These are phyloP conservation scores for Calonectria pseudoreteaudii DNA, from an alignment of 2,329 filamentous ascomycete species.

Conservation along the genomic window DNA sequence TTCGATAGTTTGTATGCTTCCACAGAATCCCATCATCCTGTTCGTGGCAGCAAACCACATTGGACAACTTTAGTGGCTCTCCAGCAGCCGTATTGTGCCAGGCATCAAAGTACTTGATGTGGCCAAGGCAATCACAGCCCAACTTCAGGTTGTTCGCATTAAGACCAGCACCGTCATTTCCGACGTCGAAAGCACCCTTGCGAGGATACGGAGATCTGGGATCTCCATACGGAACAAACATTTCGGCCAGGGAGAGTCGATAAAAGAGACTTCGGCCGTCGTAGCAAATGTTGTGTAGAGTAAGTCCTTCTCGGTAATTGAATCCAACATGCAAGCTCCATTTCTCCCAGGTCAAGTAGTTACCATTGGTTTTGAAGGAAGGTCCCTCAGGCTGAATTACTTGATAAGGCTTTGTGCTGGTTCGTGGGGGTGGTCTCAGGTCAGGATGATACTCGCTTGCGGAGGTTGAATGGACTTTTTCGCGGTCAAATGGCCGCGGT, in stretches of 20 bases:
- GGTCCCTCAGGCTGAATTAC: conserved; percentile 48
- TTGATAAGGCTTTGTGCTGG: conserved; percentile 46
- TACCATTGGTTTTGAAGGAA: conserved; percentile 56
- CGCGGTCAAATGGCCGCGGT: conserved; percentile 52
- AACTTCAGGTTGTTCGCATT: conserved; percentile 75
- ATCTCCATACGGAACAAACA: conserved; percentile 75
- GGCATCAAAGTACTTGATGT: conserved; percentile 60
- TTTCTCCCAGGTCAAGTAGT: conserved; percentile 66
- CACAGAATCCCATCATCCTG: conserved; percentile 66
- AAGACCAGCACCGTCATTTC: conserved; percentile 73
- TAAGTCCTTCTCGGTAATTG: conserved; percentile 76
- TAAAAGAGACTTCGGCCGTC: conserved; percentile 74
- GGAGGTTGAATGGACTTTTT: conserved; percentile 51
- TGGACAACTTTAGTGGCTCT: conserved; percentile 46
- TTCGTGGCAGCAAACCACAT: conserved; percentile 52
- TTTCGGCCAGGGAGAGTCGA: conserved; percentile 72
- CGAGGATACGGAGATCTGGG: conserved; percentile 64
- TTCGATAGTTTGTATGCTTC: conserved; percentile 73
- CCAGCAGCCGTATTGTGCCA: conserved; percentile 48
- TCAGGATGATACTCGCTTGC: conserved; percentile 58
- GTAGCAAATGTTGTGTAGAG: conserved; percentile 76
- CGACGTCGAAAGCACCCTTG: conserved; percentile 78
- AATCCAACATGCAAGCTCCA: conserved; percentile 77
- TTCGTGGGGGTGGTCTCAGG: conserved; percentile 37
- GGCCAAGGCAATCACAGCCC: conserved; percentile 69